phyloP scores from a whole-genome alignment of 192 early-diverging fungal species.

The Neocallimastix lanati region DNA sequence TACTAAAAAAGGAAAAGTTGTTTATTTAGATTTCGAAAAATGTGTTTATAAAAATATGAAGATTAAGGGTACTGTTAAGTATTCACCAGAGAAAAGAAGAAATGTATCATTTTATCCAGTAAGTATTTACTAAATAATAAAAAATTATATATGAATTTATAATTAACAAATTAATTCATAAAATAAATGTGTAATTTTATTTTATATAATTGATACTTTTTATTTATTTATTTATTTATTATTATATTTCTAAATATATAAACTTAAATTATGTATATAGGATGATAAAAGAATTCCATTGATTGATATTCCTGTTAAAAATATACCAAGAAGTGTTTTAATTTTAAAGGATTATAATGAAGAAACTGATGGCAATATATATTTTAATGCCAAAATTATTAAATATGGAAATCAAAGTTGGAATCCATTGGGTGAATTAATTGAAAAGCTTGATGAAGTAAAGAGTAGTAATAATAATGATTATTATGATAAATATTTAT shows the following conservation, averaged over 20 bases:
- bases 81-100: background rate
- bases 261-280: no score
- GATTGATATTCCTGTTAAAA: background rate
- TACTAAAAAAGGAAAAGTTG: constrained; percentile 31
- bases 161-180: no score
- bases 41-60: background rate
- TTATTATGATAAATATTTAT: background rate
- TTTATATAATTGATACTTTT: no score
- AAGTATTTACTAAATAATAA: background rate
- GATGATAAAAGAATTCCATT: background rate
- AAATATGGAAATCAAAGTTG: background rate
- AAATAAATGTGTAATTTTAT: no score
- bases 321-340: background rate
- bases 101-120: background rate
- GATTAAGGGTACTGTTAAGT: background rate
- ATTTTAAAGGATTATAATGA: background rate
- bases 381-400: background rate
- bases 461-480: background rate
- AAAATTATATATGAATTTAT: background rate
- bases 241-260: no score
- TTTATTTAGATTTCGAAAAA: background rate
- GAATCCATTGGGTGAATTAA: background rate
- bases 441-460: background rate
- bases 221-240: no score
- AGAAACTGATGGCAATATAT: background rate